Conservation (phyloP, 345 rosid genomes). For the Citrus hindsii region DNA sequence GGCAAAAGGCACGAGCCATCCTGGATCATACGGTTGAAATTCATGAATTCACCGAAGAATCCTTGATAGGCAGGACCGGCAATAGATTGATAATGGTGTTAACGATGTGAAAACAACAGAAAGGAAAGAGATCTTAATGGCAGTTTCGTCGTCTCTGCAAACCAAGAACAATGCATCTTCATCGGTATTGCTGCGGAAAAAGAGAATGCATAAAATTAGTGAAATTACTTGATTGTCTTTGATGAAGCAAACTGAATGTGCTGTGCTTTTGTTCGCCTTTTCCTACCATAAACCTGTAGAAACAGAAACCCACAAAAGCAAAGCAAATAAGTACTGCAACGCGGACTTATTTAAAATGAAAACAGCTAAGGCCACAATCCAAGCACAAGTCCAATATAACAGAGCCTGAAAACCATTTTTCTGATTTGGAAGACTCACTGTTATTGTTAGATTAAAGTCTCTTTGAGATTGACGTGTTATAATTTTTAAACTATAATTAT, state of each 20-base stretch:
- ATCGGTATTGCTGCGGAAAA: neutral
- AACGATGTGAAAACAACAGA: neutral
- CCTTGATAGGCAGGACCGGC: neutral
- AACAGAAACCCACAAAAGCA: neutral
- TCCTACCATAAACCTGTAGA: conserved; percentile 54
- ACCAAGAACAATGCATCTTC: neutral
- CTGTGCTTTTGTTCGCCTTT: conserved; percentile 46
- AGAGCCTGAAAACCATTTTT: neutral
- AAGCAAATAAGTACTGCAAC: neutral
- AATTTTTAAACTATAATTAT: fast-evolving
- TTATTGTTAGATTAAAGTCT: too few species aligned
- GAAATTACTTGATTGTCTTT: neutral
- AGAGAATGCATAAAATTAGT: too few species aligned
- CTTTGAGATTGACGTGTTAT: too few species aligned
- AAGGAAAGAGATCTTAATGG: neutral
- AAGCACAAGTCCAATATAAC: neutral
- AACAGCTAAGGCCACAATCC: neutral
- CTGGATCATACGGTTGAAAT: neutral
- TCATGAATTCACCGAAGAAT: neutral
- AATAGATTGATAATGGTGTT: neutral
- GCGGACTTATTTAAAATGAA: neutral
- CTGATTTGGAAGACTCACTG: too few species aligned
- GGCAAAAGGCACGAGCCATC: neutral
- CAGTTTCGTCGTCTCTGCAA: conserved; percentile 8
- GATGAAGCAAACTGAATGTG: conserved; percentile 38